A percentile compares a stretch with the other conserved stretches of the same genome.
phyloP scores from a whole-genome alignment of 1,284 basidiomycete genomes.

The Austropuccinia psidii region DNA sequence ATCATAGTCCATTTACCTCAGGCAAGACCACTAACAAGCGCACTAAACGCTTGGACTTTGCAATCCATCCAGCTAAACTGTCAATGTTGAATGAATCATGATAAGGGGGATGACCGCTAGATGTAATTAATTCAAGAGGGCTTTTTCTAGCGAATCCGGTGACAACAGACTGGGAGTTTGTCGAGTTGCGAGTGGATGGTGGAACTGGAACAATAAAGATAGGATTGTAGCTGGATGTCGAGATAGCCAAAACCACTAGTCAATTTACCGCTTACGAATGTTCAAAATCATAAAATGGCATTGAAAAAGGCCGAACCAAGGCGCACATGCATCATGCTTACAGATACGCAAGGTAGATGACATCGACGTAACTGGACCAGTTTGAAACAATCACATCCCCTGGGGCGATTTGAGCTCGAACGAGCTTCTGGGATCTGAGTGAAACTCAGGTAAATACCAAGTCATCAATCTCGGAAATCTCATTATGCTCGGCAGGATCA shows the following conservation, averaged over 20 bases:
- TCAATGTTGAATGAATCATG: neutral
- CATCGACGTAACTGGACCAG: slow-evolving; percentile 33
- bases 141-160: slow-evolving; percentile 1
- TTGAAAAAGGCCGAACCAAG: neutral
- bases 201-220: slow-evolving; percentile 26
- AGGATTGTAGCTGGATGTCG: slow-evolving; percentile 25
- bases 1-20: slow-evolving; percentile 5
- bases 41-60: neutral
- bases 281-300: neutral
- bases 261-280: neutral
- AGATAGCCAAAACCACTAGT: neutral
- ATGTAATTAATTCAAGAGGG: neutral
- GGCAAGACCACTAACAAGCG: slow-evolving; percentile 12
- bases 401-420: neutral
- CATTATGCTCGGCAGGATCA: neutral
- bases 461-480: neutral
- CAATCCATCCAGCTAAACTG: neutral
- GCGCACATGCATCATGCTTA: slow-evolving; percentile 6
- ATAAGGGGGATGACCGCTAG: slow-evolving; percentile 5
- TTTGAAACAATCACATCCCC: slow-evolving; percentile 29
- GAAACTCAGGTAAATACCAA: neutral
- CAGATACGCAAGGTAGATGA: slow-evolving; percentile 32
- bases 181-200: neutral
- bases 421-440: neutral
- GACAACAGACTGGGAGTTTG: neutral